Base-by-base conservation (phyloP, 78 protist genomes). In the Cavenderia fasciculata region DNA sequence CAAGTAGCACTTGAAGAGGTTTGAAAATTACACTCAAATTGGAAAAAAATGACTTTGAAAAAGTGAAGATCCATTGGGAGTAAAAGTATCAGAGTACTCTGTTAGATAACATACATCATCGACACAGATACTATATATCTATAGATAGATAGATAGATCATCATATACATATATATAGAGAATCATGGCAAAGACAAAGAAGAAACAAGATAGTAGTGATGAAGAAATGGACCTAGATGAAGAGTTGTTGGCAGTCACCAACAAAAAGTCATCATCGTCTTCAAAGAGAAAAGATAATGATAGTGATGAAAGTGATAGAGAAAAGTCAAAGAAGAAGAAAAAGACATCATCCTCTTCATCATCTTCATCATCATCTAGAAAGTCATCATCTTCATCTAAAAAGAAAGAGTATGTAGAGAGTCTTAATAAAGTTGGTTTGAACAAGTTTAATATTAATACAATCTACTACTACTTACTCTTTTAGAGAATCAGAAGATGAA, bases 161-260 rank as follows among this genome's bases (percentile, higher is more conserved):
- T 49, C 12, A 49, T 49, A 56, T 25, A 56, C 14, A 12, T 56
- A 56, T 6, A 12, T 12, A 56, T 56, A 56, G 5, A 56, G 6
- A 19, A 56, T 56, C 5, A 46, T 31, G 49, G 59, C 8, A 52
- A 77, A 62, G 87, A 59, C 74, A 43, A 63, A 47, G 34, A 61
- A 65, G n/a, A 77, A 57, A 59, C 33, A 19, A 19, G 47, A 70
- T 46, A 70, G 18, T 5, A 31, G 46, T 18, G 87, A 77, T 77
- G 72, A 62, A 0, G 86, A 75, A 19, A 46, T 23, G 4, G 88
- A 66, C 40, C 54, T 79, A 18, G 88, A 79, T 23, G 88, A 79
- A 12, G 59, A 79, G 31, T 66, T 79, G 38, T 34, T 79, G 16
- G 29, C 33, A 29, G 52, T 79, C 8, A 79, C 76, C 29, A 68